phyloP scores from a whole-genome alignment of 495 filamentous ascomycete genomes.

The Penicillium nucicola region DNA sequence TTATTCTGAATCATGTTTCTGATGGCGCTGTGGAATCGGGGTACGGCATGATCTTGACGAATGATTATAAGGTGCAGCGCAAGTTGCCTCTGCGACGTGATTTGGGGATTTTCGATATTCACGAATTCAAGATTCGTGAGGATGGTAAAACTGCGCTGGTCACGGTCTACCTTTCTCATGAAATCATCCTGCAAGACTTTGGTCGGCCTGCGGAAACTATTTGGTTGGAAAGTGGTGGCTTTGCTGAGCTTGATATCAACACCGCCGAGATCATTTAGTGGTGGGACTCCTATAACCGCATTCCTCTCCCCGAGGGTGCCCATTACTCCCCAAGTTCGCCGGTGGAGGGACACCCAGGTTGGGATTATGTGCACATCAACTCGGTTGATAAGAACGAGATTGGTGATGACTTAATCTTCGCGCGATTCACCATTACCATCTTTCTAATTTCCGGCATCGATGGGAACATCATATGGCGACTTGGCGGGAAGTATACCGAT shows the following conservation, averaged over 20 bases:
- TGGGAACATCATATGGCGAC: conserved; percentile 55
- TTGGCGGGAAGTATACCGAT: conserved; percentile 44
- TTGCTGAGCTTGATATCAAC: conserved; percentile 40
- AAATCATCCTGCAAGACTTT: conserved; percentile 34
- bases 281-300: conserved; percentile 41
- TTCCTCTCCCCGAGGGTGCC: conserved; percentile 30
- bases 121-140: conserved; percentile 43
- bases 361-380: conserved; percentile 63
- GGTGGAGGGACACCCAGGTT: conserved; percentile 26
- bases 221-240: conserved; percentile 32
- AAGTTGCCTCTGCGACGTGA: conserved; percentile 31
- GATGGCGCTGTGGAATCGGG: conserved; percentile 27
- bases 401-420: conserved; percentile 57
- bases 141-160: conserved; percentile 36
- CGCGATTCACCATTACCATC: conserved; percentile 53
- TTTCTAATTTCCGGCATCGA: conserved; percentile 53
- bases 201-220: conserved; percentile 30
- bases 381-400: conserved; percentile 53
- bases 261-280: conserved; percentile 39
- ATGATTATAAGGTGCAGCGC: conserved; percentile 28
- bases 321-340: conserved; percentile 11
- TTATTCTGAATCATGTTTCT: conserved; percentile 32
- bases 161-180: conserved; percentile 41
- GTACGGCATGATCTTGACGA: conserved; percentile 25
- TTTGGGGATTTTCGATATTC: conserved; percentile 36